phyloP scores from a whole-genome alignment of 164 flowering plant species.

The Platanus orientalis region DNA sequence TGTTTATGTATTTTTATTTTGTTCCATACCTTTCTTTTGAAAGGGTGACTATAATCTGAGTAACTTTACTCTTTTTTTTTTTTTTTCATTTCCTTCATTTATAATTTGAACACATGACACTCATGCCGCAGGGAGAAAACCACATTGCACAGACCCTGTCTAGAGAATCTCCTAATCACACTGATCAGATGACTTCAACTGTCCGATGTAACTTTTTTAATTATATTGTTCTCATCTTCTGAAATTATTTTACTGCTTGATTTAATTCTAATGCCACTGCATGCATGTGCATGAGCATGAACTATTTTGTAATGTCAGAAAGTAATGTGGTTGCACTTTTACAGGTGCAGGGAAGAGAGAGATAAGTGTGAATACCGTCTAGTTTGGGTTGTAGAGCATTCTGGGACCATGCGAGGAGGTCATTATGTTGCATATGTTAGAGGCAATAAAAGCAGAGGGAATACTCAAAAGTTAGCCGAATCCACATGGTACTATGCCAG shows the following conservation, averaged over 20 bases:
- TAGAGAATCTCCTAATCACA: too few species aligned
- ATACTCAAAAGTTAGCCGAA: slow-evolving; percentile 15
- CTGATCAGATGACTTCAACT: background rate
- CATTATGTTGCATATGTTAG: slow-evolving; percentile 91
- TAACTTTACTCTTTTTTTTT: too few species aligned
- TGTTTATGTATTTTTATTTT: too few species aligned
- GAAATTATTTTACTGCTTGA: background rate
- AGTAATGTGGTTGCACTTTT: background rate
- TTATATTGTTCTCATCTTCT: background rate
- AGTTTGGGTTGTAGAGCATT: slow-evolving; percentile 85
- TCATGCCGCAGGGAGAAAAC: too few species aligned
- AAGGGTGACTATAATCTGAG: too few species aligned
- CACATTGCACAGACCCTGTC: too few species aligned
- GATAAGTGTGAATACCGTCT: slow-evolving; percentile 43
- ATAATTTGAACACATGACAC: too few species aligned
- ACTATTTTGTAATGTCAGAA: background rate
- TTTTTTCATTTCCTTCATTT: too few species aligned
- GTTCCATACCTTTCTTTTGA: too few species aligned
- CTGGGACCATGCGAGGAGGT: slow-evolving; percentile 85
- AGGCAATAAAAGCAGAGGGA: slow-evolving; percentile 31
- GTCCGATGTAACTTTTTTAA: background rate
- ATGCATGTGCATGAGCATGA: background rate
- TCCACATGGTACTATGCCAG: slow-evolving; percentile 71
- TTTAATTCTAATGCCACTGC: background rate
- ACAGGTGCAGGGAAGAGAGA: slow-evolving; percentile 42